Evolutionary conservation across 345 rosid species (phyloP).

Genomic region (Brassica cretica): DNA sequence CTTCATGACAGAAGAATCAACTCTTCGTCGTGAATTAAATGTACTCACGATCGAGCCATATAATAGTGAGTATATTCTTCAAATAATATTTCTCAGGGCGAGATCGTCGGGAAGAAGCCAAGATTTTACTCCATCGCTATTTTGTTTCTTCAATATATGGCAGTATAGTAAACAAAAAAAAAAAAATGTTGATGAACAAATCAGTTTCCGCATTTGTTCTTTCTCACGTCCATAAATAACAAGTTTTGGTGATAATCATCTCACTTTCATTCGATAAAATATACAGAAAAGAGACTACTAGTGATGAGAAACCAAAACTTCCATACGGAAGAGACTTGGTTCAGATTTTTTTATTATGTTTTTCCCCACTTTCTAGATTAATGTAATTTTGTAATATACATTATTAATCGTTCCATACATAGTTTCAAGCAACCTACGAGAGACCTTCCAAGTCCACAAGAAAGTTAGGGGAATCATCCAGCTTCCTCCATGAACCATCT

Average conservation of each 20-base stretch:
- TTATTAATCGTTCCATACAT: neutral
- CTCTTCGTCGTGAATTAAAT: neutral
- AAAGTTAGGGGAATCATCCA: neutral
- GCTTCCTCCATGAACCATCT: neutral
- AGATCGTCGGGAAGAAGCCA: neutral
- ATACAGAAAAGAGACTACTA: neutral
- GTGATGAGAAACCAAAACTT: neutral
- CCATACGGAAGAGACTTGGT: neutral
- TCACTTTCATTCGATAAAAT: neutral
- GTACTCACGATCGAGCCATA: neutral
- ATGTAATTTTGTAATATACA: neutral
- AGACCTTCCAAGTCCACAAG: neutral
- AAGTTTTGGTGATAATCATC: neutral
- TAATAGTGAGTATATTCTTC: neutral
- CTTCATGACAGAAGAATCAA: neutral
- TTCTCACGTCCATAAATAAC: neutral
- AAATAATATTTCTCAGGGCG: no score
- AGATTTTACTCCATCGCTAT: neutral
- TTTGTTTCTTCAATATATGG: neutral
- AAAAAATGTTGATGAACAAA: neutral
- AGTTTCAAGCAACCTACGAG: neutral
- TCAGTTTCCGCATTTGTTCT: neutral
- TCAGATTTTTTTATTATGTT: neutral
- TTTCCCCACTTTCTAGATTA: neutral
- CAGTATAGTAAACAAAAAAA: neutral